Evolutionary conservation across 1,284 basidiomycete genomes (phyloP), one percentile per base, ranked within the genome.

Genomic region (Lentinula novae-zelandiae): DNA sequence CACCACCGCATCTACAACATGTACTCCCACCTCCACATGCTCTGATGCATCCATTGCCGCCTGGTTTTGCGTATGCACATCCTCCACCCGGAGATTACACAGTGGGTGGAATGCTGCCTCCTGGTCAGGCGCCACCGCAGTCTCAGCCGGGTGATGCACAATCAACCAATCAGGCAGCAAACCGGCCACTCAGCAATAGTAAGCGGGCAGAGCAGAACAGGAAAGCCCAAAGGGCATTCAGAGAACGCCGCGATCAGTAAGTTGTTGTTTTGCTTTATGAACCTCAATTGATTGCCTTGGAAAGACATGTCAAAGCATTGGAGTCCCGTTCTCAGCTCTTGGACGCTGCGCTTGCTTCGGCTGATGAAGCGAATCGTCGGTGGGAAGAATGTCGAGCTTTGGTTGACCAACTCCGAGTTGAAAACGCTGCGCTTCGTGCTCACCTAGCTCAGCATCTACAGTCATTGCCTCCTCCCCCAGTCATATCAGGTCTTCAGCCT

Each of bases 181-280:
- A 80, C 40, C 76, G 88, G 55, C 74, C 81, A 27, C 78, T 93
- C 53, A 90, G 87, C 71, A 84, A 82, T 69, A 90, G 85, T 70
- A 93, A 93, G 70, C 83, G 90, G 10, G 92, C 92, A 40, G 92
- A 93, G 67, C 91, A 93, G 76, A 93, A 93, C 72, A 78, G 91
- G 67, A 93, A 92, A 69, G 91, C 91, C 0, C 91, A 93, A 74
- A 80, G 92, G 34, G 92, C 92, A 1, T 93, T 93, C 71, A 76
- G 91, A 64, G 91, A 93, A 71, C 84, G 91, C 40, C 78, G 91
- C 68, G 91, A 93, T 75, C 87, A 90, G 90, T 93, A 60, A 74
- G 89, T 39, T 48, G 64, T 50, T 38, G 66, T 53, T 49, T 22
- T 44, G 40, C 58, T 44, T 63, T 48, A 7, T 13, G 33, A 27